phyloP scores from a whole-genome alignment of 805 yeast genomes.

The Candida morakotiae region DNA sequence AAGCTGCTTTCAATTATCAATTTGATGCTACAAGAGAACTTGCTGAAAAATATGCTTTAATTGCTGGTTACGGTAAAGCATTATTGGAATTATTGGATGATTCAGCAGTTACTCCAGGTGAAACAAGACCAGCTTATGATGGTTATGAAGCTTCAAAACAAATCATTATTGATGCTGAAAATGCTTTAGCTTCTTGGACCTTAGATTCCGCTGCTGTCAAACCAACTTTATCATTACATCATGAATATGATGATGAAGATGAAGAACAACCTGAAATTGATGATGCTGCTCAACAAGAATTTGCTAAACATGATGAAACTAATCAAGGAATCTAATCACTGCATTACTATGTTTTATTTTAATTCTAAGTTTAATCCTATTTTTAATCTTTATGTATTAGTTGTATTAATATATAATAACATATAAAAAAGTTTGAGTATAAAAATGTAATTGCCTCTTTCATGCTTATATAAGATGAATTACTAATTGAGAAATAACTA shows the following conservation, averaged over 20 bases:
- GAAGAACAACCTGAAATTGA: slow-evolving; percentile 47
- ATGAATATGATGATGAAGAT: slow-evolving; percentile 51
- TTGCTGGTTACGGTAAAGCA: slow-evolving; percentile 89
- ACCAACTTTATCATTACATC: slow-evolving; percentile 72
- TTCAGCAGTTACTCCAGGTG: slow-evolving; percentile 87
- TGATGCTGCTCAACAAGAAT: slow-evolving; percentile 50
- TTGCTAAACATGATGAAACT: slow-evolving; percentile 42
- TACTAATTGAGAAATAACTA: no score
- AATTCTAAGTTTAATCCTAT: background rate
- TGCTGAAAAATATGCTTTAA: slow-evolving; percentile 79
- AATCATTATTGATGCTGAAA: slow-evolving; percentile 81
- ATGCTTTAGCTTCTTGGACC: slow-evolving; percentile 81
- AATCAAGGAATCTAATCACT: slow-evolving; percentile 10
- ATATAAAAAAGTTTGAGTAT: no score
- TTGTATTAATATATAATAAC: background rate
- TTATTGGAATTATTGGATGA: slow-evolving; percentile 78
- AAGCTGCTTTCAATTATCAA: slow-evolving; percentile 79
- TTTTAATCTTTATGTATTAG: background rate
- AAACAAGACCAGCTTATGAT: slow-evolving; percentile 84
- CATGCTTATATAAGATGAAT: no score
- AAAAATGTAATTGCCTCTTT: no score
- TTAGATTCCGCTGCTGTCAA: slow-evolving; percentile 77
- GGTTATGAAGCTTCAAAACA: slow-evolving; percentile 88
- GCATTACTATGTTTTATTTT: background rate
- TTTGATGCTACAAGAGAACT: slow-evolving; percentile 83